phyloP scores from a whole-genome alignment of 169 alveolate genomes.

The Cystoisospora suis region DNA sequence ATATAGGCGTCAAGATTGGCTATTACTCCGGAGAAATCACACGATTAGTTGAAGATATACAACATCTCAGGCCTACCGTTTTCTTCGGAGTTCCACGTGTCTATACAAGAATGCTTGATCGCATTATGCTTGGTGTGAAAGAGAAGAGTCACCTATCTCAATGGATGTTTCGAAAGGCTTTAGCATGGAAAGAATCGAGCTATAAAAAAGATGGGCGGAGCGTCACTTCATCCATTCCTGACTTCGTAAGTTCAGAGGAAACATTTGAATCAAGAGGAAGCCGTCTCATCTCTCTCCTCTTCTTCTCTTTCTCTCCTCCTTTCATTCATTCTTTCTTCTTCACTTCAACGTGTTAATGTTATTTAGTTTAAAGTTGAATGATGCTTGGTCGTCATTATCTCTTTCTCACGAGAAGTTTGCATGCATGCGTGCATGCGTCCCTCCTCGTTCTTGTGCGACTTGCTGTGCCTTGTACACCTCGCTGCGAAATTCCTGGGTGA shows the following conservation, averaged over 20 bases:
- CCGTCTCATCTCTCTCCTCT: too few species aligned
- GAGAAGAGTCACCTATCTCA: conserved; percentile 15
- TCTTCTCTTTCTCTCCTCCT: too few species aligned
- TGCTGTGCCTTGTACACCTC: too few species aligned
- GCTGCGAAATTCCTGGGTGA: not conserved
- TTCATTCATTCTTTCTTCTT: too few species aligned
- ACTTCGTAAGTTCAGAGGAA: conserved; percentile 30
- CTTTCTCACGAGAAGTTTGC: too few species aligned
- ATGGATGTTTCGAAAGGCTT: conserved; percentile 47
- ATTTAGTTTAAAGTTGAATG: too few species aligned
- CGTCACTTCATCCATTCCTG: conserved; percentile 4
- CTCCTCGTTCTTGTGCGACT: too few species aligned
- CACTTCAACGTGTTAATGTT: too few species aligned
- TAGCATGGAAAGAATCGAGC: not conserved
- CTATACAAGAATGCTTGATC: conserved; percentile 77
- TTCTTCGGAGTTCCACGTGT: conserved; percentile 88
- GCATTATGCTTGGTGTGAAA: not conserved
- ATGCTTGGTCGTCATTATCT: too few species aligned
- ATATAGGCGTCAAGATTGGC: conserved; percentile 41
- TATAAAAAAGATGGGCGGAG: conserved; percentile 9
- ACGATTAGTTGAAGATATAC: conserved; percentile 81
- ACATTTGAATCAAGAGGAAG: too few species aligned
- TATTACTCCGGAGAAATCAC: conserved; percentile 80
- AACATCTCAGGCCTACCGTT: conserved; percentile 84
- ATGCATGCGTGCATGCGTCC: too few species aligned